Conservation (phyloP, 352 stramenopile genomes). For the Discostella stelligera region DNA sequence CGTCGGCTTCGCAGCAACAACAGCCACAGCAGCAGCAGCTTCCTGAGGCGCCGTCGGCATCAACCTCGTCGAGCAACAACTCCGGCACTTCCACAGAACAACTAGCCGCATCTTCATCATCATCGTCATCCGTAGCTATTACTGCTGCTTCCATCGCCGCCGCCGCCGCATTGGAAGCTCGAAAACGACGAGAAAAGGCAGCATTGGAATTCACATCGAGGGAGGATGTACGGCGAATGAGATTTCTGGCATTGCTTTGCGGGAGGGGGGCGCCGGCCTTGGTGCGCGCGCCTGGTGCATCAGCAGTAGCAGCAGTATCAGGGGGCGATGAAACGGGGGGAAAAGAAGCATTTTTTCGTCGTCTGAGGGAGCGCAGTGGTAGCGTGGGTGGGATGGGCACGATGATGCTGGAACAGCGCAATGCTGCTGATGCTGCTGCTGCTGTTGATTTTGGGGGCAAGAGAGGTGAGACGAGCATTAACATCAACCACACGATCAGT, state of each 20-base stretch:
- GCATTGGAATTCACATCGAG: constrained; percentile 7
- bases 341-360: neutral
- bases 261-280: constrained; percentile 5
- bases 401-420: neutral
- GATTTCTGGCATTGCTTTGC: constrained; percentile 37
- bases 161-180: neutral
- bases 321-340: neutral
- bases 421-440: neutral
- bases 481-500: neutral
- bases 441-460: neutral
- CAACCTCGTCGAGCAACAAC: too few relatives aligned
- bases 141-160: neutral
- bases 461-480: neutral
- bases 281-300: neutral
- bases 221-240: constrained; percentile 47
- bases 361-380: constrained; percentile 9
- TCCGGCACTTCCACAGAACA: too few relatives aligned
- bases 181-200: neutral
- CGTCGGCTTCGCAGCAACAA: too few relatives aligned
- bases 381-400: constrained; percentile 20
- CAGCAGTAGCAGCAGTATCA: neutral
- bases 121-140: neutral
- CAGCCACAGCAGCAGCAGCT: too few relatives aligned
- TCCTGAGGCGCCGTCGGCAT: too few relatives aligned
- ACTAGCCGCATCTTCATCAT: too few relatives aligned